Base-by-base conservation (phyloP, 495 filamentous ascomycete genomes). In the Aspergillus heteromorphus region DNA sequence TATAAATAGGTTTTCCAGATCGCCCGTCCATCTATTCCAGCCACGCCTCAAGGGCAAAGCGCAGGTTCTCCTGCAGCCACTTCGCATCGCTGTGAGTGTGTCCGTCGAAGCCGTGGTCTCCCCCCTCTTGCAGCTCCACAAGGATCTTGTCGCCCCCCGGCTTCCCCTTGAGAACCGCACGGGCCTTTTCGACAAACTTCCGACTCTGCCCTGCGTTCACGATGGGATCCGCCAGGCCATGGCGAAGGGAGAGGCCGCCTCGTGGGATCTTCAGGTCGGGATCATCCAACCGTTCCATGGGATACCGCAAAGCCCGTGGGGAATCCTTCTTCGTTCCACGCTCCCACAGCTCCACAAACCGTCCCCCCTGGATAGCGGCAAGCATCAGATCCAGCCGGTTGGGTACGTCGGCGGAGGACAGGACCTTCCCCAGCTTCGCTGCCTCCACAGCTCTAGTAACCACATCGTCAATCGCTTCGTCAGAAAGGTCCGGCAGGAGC, bases 21-120 rank as follows among this genome's bases (percentile, higher is more conserved):
- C 10, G 19, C 42, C n/a, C n/a, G 10, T 45, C 11, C 2, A 38
- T 19, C 38, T 53, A 63, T 18, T 57, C 54, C 45, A 60, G 45
- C 60, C 60, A 63, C 1, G 49, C 51, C 43, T 58, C 30, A 18
- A 64, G 29, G 19, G 59, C 58, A 7, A 13, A 23, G 30, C 49
- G 41, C 10, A 64, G 36, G 16, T 48, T 53, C 16, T 57, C 45
- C 14, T 13, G 25, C 38, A 64, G 10, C 62, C 62, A 64, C 16
- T 42, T 50, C 19, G 58, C 59, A 17, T 50, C 23, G 14, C 58
- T 25, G 5, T 38, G 27, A 13, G 50, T 21, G 13, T 48, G 30
- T 0, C 6, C 30, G 27, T 61, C 62, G 52, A 64, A 64, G 5
- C 62, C 62, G 61, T 64, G 62, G n/a, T n/a, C n/a, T 1, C 29